A percentile compares a stretch with the other conserved stretches of the same genome.
These are phyloP conservation scores for Paracoccidioides lutzii DNA, from an alignment of 2,329 filamentous ascomycete genomes.

Conservation along the genomic window DNA sequence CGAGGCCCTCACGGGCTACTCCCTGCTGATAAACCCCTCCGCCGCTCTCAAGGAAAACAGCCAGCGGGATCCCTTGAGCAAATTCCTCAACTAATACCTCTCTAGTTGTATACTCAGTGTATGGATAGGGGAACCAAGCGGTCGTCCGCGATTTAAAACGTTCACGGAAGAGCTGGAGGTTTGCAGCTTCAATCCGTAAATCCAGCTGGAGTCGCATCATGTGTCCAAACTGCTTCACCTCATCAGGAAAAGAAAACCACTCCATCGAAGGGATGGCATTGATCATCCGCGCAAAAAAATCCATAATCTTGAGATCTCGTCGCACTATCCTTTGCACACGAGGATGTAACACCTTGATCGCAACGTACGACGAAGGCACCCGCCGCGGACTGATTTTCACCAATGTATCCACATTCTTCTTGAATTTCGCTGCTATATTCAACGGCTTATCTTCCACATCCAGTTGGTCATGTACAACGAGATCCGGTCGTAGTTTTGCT, in stretches of 20 bases:
- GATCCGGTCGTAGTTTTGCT: conserved; percentile 71
- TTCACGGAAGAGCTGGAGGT: conserved; percentile 70
- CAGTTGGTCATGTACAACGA: conserved; percentile 51
- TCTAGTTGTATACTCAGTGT: conserved; percentile 80
- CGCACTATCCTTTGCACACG: conserved; percentile 77
- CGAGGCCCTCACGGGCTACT: conserved; percentile 86
- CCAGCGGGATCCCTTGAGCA: conserved; percentile 81
- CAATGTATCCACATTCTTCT: conserved; percentile 69
- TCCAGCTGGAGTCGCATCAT: conserved; percentile 99
- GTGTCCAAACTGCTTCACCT: conserved; percentile 84
- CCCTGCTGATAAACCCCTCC: conserved; percentile 88
- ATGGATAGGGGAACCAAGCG: conserved; percentile 94
- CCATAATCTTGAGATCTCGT: conserved; percentile 90
- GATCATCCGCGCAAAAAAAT: conserved; percentile 70
- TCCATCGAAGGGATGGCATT: conserved; percentile 88
- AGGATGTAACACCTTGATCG: conserved; percentile 90
- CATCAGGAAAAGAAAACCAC: conserved; percentile 91
- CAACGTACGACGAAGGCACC: conserved; percentile 83
- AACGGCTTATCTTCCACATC: conserved; percentile 41
- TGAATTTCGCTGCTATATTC: conserved; percentile 55
- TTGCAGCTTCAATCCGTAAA: conserved; percentile 84
- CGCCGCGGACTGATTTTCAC: conserved; percentile 75
- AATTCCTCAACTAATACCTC: conserved; percentile 92
- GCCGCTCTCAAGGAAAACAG: conserved; percentile 80
- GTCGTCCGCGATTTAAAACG: conserved; percentile 84